Percentiles rank a stretch among this genome's conserved stretches.
Conservation (phyloP, 352 stramenopile species). For the Aphanomyces astaci region DNA sequence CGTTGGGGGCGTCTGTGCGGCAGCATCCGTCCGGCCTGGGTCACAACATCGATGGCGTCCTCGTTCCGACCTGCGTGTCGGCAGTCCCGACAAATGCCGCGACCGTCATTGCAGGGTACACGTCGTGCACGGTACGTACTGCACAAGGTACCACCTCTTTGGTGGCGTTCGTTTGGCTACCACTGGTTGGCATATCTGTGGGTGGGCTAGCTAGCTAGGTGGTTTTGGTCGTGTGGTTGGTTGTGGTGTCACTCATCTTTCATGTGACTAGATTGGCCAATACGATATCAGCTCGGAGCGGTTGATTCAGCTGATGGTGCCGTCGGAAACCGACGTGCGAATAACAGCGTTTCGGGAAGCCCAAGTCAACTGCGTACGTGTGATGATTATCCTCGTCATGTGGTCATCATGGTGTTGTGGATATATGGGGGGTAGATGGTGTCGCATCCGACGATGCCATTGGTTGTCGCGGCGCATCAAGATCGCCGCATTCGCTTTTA, state of each 20-base stretch:
- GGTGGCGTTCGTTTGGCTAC: too few species aligned
- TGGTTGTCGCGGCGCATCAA: conserved; percentile 73
- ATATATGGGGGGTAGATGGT: conserved; percentile 37
- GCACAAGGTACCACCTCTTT: too few species aligned
- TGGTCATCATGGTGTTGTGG: not conserved
- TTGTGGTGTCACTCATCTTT: too few species aligned
- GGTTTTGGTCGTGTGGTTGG: too few species aligned
- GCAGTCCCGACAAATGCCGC: conserved; percentile 19
- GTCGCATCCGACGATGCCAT: conserved; percentile 74
- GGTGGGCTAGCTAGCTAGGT: too few species aligned
- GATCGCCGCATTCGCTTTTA: conserved; percentile 81
- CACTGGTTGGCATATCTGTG: too few species aligned
- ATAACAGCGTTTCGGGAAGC: conserved; percentile 41
- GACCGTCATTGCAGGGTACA: conserved; percentile 19
- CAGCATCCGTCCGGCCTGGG: conserved; percentile 16
- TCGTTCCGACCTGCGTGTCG: conserved; percentile 21
- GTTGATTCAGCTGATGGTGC: conserved; percentile 59
- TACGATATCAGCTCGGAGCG: conserved; percentile 37
- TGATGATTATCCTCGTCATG: not conserved
- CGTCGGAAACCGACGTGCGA: conserved; percentile 55
- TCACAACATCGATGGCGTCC: conserved; percentile 15
- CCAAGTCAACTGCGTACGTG: conserved; percentile 67
- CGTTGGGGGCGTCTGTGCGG: conserved; percentile 32
- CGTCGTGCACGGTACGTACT: conserved; percentile 21
- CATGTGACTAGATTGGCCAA: conserved; percentile 21